phyloP scores from a whole-genome alignment of 345 rosid species.

The Citrus unshiu region DNA sequence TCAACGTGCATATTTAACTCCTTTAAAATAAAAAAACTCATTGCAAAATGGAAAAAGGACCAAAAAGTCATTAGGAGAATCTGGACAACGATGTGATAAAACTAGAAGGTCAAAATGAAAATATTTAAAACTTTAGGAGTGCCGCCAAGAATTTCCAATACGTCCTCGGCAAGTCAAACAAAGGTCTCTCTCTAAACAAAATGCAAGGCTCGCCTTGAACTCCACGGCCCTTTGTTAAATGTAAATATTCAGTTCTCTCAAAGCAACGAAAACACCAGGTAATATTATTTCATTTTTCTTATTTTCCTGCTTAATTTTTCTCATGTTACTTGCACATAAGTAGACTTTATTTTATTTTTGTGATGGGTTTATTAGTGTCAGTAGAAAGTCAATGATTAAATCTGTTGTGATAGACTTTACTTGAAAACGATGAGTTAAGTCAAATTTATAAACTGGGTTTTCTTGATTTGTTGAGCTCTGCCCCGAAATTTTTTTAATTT shows the following conservation, averaged over 20 bases:
- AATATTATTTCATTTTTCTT: neutral
- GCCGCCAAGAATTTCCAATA: neutral
- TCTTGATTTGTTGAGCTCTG: neutral
- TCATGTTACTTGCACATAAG: neutral
- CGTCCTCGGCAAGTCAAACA: neutral
- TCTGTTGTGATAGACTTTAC: neutral
- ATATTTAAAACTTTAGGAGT: neutral
- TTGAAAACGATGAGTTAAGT: neutral
- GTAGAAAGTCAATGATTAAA: neutral
- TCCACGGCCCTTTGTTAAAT: neutral
- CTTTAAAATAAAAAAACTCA: too few relatives aligned
- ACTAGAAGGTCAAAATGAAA: neutral
- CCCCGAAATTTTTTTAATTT: too few relatives aligned
- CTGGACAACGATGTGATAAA: neutral
- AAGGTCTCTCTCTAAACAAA: neutral
- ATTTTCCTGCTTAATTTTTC: neutral
- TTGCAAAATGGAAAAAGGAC: too few relatives aligned
- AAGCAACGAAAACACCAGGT: neutral
- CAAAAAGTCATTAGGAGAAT: too few relatives aligned
- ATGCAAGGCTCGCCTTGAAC: neutral
- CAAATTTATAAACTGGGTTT: neutral
- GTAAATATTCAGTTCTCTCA: neutral
- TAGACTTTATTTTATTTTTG: too few relatives aligned
- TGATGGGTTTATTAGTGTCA: neutral
- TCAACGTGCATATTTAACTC: too few relatives aligned